A percentile compares a stretch with the other conserved stretches of the same genome.
These are phyloP conservation scores for Pisolithus thermaeus DNA, from an alignment of 1,284 basidiomycete species.

Conservation along the genomic window DNA sequence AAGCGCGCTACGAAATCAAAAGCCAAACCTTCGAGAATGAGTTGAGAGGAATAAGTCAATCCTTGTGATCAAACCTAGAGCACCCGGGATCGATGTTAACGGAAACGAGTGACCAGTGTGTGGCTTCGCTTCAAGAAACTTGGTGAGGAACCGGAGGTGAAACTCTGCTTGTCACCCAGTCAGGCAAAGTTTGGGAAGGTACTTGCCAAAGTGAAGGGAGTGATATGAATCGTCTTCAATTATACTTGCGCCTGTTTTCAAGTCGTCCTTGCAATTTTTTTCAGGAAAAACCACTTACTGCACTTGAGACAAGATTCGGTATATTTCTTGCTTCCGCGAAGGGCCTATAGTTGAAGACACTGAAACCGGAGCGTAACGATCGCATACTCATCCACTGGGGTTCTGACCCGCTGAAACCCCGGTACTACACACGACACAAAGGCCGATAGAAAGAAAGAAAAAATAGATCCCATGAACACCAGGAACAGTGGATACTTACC, in stretches of 20 bases:
- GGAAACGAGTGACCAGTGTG: background rate
- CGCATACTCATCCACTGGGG: constrained; percentile 66
- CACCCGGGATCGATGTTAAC: background rate
- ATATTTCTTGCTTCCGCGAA: constrained; percentile 68
- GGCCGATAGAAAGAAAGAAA: constrained; percentile 34
- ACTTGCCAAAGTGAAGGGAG: constrained; percentile 61
- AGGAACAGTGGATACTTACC: constrained; percentile 33
- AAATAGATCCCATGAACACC: background rate
- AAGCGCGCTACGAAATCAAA: background rate
- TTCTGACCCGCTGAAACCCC: constrained; percentile 61
- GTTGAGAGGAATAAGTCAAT: constrained; percentile 74
- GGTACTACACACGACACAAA: constrained; percentile 63
- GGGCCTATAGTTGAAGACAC: constrained; percentile 37
- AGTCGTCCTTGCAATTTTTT: too few species aligned
- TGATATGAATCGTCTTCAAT: constrained; percentile 83
- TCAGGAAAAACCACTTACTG: constrained; percentile 33
- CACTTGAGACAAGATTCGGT: constrained; percentile 73
- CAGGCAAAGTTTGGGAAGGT: constrained; percentile 29
- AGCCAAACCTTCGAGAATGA: constrained; percentile 65
- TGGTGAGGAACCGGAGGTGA: constrained; percentile 51
- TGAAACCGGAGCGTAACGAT: background rate
- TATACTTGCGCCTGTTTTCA: too few species aligned
- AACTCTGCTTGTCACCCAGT: constrained; percentile 35
- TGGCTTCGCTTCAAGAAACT: constrained; percentile 50
- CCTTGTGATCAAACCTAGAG: constrained; percentile 62